Base-by-base conservation (phyloP, 2,329 filamentous ascomycete genomes). In the Sordariomycetes sp. region DNA sequence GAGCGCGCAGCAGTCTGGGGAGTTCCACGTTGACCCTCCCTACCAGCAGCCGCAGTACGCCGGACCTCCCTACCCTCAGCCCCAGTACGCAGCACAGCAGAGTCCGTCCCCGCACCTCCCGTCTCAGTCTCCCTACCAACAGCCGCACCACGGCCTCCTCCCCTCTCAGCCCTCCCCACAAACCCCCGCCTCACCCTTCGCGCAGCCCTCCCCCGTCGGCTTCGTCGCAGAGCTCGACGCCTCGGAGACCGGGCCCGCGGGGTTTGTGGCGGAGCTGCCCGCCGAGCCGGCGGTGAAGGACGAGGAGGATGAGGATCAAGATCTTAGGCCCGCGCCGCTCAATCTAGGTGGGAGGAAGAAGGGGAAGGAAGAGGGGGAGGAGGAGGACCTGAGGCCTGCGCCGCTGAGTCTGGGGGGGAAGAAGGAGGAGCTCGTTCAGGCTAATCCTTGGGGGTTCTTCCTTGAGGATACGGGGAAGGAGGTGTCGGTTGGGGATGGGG, bases 391-490 rank as follows among this genome's bases (percentile, higher is more conserved):
- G 17, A 54, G 32, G 20, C 52, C 56, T 22, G 51, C 52, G n/a
- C 36, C 56, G 28, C 28, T 22, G 10, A 56, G 55, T 10, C 3
- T 32, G 22, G 24, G 13, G 6, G 50, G 2, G 13, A 52, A 32
- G 25, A 28, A 28, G 50, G 25, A 6, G 7, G 24, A 35, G 10
- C 22, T 42, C 28, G 42, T 45, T 13, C 57, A 56, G 35, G 60
- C 59, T 1, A 61, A 61, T 48, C 60, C 60, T 5, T 61, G 60
- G 60, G 60, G 60, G 4, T 61, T 61, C 52, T 61, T 61, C 52
- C 54, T 61, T 5, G 60, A 61, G 52, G 58, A 60, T 48, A 56
- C 54, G 7, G 51, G 24, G 45, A 56, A 56, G 45, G 39, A 52
- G 36, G 28, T 25, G 4, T 10, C 24, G 42, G 48, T 12, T 45